Base-by-base conservation (phyloP, 2,329 filamentous ascomycete species). In the Pseudogymnoascus sp. region DNA sequence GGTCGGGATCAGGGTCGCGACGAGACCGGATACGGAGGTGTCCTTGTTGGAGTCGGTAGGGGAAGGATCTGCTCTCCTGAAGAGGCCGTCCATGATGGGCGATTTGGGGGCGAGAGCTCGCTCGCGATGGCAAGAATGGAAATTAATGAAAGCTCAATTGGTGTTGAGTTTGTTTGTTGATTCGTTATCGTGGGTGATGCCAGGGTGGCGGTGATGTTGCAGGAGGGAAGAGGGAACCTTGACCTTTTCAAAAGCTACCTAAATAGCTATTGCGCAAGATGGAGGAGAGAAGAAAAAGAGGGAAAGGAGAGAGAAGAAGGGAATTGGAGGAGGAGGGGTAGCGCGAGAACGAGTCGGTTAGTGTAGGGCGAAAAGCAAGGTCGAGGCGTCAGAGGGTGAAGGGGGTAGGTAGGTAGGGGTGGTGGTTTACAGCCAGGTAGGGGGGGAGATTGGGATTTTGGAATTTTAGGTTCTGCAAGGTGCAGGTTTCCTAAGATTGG, bases 1-100 rank as follows among this genome's bases (percentile, higher is more conserved):
- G 11, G 80, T 69, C 29, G 80, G 76, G 5, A 81, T 68, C 42
- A 84, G 72, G 12, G 80, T 81, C 42, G 78, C 75, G 31, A 84
- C 65, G 61, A 84, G 72, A 14, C 76, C 78, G 3, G 71, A 73
- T 26, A 73, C 42, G 42, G 72, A 72, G 45, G 67, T 60, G 31
- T 65, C 62, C 26, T 59, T 34, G 26, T 31, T 26, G 29, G 60
- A 36, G 60, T 45, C 39, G 21, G 60, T 39, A 4, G 39, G 34
- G 16, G 60, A 14, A 11, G n/a, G 4, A 1, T 23, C 34, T 23
- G 42, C 42, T 47, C 42, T 47, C 18, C 11, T 47, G 42, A 47
- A 47, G 42, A 47, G 40, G 40, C 40, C 42, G 18, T 47, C 42
- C 42, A 47, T 47, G 42, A 47, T 47, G 42, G 42, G 42, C 42